These are phyloP conservation scores for Nothophaeocryptopus gaeumannii DNA, from an alignment of 2,329 filamentous ascomycete genomes.

Conservation along the genomic window DNA sequence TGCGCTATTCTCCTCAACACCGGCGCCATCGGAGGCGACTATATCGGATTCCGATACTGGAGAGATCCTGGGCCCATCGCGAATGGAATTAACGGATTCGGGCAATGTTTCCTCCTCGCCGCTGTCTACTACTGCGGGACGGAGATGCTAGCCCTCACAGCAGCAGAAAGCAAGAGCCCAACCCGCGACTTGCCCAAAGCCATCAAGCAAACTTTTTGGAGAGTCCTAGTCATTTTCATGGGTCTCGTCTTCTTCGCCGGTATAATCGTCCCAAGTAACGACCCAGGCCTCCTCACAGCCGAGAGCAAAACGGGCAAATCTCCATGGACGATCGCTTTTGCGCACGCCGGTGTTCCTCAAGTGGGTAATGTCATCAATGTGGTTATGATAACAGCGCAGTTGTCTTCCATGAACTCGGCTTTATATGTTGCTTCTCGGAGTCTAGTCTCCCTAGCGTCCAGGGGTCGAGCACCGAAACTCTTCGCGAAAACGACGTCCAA, in stretches of 20 bases:
- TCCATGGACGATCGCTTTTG: conserved; percentile 15
- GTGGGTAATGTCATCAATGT: conserved; percentile 17
- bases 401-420: conserved; percentile 11
- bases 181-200: conserved; percentile 11
- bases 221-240: conserved; percentile 13
- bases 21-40: conserved; percentile 15
- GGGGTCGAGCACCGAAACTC: conserved; percentile 10
- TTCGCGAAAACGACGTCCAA: conserved; percentile 12
- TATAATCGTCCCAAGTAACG: conserved; percentile 11
- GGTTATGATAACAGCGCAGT: conserved; percentile 31
- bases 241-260: conserved; percentile 18
- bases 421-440: conserved; percentile 11
- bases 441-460: conserved; percentile 12
- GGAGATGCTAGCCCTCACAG: conserved; percentile 15
- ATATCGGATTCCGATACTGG: conserved; percentile 17
- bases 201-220: conserved; percentile 14
- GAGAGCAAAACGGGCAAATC: conserved; percentile 12
- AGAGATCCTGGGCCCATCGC: conserved; percentile 9
- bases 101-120: conserved; percentile 14
- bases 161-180: conserved; percentile 11
- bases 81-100: conserved; percentile 17
- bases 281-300: conserved; percentile 13
- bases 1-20: conserved; percentile 9
- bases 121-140: conserved; percentile 16
- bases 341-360: conserved; percentile 11